Evolutionary conservation across 2,329 filamentous ascomycete genomes (phyloP).

Genomic region (Curvularia verruculosa): DNA sequence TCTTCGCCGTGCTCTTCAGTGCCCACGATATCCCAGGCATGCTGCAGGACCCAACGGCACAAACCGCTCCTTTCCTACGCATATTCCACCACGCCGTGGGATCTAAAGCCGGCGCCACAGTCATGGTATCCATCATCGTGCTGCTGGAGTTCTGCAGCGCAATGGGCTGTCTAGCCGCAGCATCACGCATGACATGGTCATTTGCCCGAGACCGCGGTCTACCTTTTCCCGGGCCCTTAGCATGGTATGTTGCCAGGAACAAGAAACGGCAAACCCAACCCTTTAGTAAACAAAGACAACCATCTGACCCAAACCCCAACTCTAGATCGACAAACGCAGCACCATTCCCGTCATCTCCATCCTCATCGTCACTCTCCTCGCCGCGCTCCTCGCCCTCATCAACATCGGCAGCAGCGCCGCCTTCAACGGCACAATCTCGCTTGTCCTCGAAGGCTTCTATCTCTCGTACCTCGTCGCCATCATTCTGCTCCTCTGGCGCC

Average conservation of each 20-base stretch:
- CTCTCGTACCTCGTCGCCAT: slow-evolving; percentile 45
- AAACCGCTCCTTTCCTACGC: slow-evolving; percentile 56
- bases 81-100: slow-evolving; percentile 52
- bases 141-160: slow-evolving; percentile 51
- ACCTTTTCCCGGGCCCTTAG: slow-evolving; percentile 46
- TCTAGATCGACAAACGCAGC: slow-evolving; percentile 44
- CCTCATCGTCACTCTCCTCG: slow-evolving; percentile 53
- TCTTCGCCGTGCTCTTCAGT: slow-evolving; percentile 52
- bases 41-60: slow-evolving; percentile 21
- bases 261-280: too few species aligned
- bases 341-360: slow-evolving; percentile 56
- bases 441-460: slow-evolving; percentile 47
- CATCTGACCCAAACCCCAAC: background rate
- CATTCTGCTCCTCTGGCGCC: slow-evolving; percentile 45
- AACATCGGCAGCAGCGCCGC: slow-evolving; percentile 57
- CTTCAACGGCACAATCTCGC: slow-evolving; percentile 46
- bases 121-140: slow-evolving; percentile 55
- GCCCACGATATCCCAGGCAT: slow-evolving; percentile 39
- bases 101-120: slow-evolving; percentile 51
- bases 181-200: slow-evolving; percentile 53
- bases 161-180: slow-evolving; percentile 51
- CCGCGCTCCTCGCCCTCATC: slow-evolving; percentile 57
- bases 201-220: slow-evolving; percentile 54
- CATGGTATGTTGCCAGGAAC: slow-evolving; percentile 26
- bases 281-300: background rate